Base-by-base conservation (phyloP, 768 basidiomycete species). In the Cubamyces lactineus region DNA sequence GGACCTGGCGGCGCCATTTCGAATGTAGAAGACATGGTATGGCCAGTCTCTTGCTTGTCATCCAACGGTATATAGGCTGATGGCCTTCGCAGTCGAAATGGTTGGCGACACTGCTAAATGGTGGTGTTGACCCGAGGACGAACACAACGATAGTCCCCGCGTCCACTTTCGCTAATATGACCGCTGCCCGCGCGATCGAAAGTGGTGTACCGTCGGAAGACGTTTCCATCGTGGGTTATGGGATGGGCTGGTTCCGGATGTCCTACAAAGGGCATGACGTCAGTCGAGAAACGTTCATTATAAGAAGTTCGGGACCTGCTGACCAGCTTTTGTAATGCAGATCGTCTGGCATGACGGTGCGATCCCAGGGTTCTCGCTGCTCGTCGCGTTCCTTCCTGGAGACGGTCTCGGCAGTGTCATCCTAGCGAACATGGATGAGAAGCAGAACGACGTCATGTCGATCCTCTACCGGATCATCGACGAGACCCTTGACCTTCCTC, bases 1-100 rank as follows among this genome's bases (percentile, higher is more conserved):
- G 80, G 80, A 5, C 57, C 80, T 0, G 79, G 78, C 4, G 81
- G 79, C 2, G 48, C 81, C 15, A 77, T 80, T 17, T 78, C 80
- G 43, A 78, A 58, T 26, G 71, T 71, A 0, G 62, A 74, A 16
- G 81, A 82, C 39, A 72, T 83, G 75, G 81, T 76, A 34, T 13
- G 77, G 61, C 19, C 6, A 34, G 34, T 13, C 12, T 28, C 16
- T 23, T 2, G 11, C 8, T 40, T 21, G n/a, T 7, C 4, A 11
- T 6, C 24, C 3, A 26, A 9, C 2, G 1, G 23, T n/a, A 13
- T 17, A 16, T 6, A 5, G 23, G 53, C n/a, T 8, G 12, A 16
- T 3, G 28, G 19, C 3, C 34, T 28, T 41, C 24, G 8, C 58
- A 82, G 81, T 66, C 70, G 17, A 70, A 73, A 46, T 82, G 82